These are phyloP conservation scores for Ganoderma multipileum DNA, from an alignment of 1,284 basidiomycete species.

Conservation along the genomic window DNA sequence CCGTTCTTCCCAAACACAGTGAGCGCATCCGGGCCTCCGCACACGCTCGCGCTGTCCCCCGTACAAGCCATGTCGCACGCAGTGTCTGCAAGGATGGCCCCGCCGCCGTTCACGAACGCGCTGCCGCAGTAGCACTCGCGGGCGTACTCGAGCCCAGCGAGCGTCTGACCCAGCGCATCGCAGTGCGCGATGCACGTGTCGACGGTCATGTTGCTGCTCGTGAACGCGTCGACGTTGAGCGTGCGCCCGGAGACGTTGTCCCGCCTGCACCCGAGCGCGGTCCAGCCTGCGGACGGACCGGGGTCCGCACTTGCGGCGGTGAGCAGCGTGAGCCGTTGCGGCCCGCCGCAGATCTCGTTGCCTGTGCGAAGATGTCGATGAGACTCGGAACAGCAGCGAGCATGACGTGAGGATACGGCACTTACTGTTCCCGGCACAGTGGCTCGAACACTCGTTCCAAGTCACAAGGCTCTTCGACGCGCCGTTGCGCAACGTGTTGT, in stretches of 20 bases:
- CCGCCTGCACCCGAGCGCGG: slow-evolving; percentile 11
- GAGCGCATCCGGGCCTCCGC: slow-evolving; percentile 35
- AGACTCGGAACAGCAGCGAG: background rate
- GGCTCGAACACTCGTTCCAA: slow-evolving; percentile 22
- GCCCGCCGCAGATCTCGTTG: slow-evolving; percentile 37
- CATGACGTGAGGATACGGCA: background rate
- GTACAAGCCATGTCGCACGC: slow-evolving; percentile 35
- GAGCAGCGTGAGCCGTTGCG: slow-evolving; percentile 33
- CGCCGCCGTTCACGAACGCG: slow-evolving; percentile 32
- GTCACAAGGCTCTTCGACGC: slow-evolving; percentile 15
- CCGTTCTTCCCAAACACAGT: slow-evolving; percentile 26
- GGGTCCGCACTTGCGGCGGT: background rate
- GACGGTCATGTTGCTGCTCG: slow-evolving; percentile 32
- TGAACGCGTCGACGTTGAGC: slow-evolving; percentile 35
- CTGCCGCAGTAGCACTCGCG: slow-evolving; percentile 39
- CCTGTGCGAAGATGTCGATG: background rate
- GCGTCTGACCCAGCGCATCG: slow-evolving; percentile 29
- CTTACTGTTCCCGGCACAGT: slow-evolving; percentile 26
- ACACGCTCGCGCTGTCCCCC: slow-evolving; percentile 25
- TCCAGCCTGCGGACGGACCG: slow-evolving; percentile 23
- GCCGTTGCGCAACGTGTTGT: slow-evolving; percentile 22
- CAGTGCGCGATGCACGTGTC: slow-evolving; percentile 32
- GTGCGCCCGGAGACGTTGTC: slow-evolving; percentile 26
- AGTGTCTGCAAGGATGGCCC: slow-evolving; percentile 24
- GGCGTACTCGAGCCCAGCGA: slow-evolving; percentile 37